phyloP scores from a whole-genome alignment of 2,329 filamentous ascomycete species.

The Penicillium aurantiogriseum region DNA sequence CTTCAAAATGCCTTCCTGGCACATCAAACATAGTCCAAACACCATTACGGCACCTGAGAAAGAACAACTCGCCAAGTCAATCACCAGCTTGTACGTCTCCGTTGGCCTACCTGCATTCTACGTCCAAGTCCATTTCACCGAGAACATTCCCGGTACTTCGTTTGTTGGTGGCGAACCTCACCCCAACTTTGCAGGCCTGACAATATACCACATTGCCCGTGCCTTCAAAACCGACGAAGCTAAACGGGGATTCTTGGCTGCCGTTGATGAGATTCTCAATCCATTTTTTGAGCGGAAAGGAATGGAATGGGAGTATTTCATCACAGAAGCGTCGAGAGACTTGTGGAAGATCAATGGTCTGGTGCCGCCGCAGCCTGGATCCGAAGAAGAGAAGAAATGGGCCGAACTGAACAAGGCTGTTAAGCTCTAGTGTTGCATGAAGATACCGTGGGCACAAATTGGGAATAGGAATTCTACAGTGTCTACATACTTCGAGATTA shows the following conservation, averaged over 20 bases:
- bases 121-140: not conserved
- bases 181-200: not conserved
- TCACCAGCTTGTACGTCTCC: constrained; percentile 3
- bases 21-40: not conserved
- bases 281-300: constrained; percentile 5
- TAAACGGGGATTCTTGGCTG: not conserved
- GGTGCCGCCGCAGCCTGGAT: not conserved
- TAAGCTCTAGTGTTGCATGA: not conserved
- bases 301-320: constrained; percentile 15
- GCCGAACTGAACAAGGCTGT: not conserved
- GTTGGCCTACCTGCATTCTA: not conserved
- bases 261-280: not conserved
- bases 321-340: constrained; percentile 9
- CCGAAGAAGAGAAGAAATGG: constrained; percentile 4
- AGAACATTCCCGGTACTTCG: not conserved
- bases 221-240: constrained; percentile 7
- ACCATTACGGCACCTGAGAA: constrained; percentile 3
- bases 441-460: not conserved
- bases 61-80: constrained; percentile 5
- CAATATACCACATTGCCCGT: constrained; percentile 8
- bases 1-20: not conserved
- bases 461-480: not conserved
- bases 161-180: not conserved
- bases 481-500: not conserved
- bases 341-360: constrained; percentile 15